These are phyloP conservation scores for Hordeum pubiflorum DNA, from an alignment of 202 grass and related monocot species.

Conservation along the genomic window DNA sequence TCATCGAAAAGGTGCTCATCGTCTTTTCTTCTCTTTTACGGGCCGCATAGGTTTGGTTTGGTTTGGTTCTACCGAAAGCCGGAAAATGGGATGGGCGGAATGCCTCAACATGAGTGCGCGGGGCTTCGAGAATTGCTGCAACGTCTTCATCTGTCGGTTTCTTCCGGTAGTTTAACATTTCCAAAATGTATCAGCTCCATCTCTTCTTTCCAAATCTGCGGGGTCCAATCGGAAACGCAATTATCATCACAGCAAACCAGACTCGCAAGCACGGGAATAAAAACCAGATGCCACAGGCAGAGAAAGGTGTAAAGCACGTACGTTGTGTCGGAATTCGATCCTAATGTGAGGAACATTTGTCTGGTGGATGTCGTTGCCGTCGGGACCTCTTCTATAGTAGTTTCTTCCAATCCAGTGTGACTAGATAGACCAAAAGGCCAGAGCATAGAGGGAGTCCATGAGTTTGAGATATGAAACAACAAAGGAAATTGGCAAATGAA, in stretches of 20 bases:
- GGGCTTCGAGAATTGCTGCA: not conserved
- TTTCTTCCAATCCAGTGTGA: slow-evolving; percentile 36
- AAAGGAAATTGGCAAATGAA: not conserved
- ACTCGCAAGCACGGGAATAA: not conserved
- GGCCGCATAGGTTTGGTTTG: not conserved
- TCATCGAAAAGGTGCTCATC: slow-evolving; percentile 26
- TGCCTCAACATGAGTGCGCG: not conserved
- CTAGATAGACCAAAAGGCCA: not conserved
- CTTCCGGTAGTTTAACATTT: slow-evolving; percentile 52
- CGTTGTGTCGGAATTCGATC: slow-evolving; percentile 80
- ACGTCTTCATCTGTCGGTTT: slow-evolving; percentile 55
- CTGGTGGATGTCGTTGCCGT: slow-evolving; percentile 78
- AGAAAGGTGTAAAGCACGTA: slow-evolving; percentile 26
- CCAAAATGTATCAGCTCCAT: slow-evolving; percentile 63
- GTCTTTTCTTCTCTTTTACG: slow-evolving; percentile 21
- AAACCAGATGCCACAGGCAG: not conserved
- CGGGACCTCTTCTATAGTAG: slow-evolving; percentile 72
- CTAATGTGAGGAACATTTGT: slow-evolving; percentile 96
- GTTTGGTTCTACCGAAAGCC: not conserved
- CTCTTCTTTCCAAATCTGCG: slow-evolving; percentile 94
- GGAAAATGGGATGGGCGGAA: not conserved
- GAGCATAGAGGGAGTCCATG: not conserved
- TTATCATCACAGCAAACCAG: not conserved
- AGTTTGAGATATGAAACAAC: not conserved
- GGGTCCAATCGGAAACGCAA: not conserved